Evolutionary conservation across 208 protist genomes (phyloP), one percentile per base, ranked within the genome.

Genomic region (Naegleria lovaniensis): DNA sequence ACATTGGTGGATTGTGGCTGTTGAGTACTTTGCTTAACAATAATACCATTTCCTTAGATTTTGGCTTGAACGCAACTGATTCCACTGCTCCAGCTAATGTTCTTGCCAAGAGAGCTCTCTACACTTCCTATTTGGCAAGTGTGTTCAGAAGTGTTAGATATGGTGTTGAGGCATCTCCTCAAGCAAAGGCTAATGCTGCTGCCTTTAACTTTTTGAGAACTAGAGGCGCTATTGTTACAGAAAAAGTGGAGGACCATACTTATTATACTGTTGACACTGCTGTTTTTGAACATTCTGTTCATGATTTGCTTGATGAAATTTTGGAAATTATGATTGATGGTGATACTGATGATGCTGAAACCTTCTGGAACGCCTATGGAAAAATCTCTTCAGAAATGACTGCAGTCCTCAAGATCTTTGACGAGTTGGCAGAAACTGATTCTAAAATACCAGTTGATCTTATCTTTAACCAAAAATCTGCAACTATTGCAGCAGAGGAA

Each of bases 1-100:
- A 90, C 43, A 33, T 58, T 79, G 86, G 58, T 59, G 86, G 86
- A 40, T 79, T 90, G 36, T 90, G 86, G 86, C 7, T 85, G 79
- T 43, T 85, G 15, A 13, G 4, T 43, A n/a, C 38, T 25, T n/a
- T 85, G 5, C 7, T 85, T 40, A 43, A 85, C 22, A 85, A 43
- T 25, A 43, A 85, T 85, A 36, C 41, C 13, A 29, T 29, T 59
- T 41, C 85, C n/a, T 36, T 79, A 36, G 67, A 79, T 79, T 79
- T 79, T 33, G 29, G 29, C 2, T 36, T 79, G 9, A 79, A 33
- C 6, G 6, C 25, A 36, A n/a, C 25, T 36, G 51, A 67, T 33
- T 0, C 85, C 36, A n/a, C 16, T 36, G 43, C 85, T 55, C 85
- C 85, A 36, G 85, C 85, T 55, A 36, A 29, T 25, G 16, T 79